A percentile compares a stretch with the other conserved stretches of the same genome.
These are phyloP conservation scores for Houttuynia cordata DNA, from an alignment of 164 flowering plant species.

Conservation along the genomic window DNA sequence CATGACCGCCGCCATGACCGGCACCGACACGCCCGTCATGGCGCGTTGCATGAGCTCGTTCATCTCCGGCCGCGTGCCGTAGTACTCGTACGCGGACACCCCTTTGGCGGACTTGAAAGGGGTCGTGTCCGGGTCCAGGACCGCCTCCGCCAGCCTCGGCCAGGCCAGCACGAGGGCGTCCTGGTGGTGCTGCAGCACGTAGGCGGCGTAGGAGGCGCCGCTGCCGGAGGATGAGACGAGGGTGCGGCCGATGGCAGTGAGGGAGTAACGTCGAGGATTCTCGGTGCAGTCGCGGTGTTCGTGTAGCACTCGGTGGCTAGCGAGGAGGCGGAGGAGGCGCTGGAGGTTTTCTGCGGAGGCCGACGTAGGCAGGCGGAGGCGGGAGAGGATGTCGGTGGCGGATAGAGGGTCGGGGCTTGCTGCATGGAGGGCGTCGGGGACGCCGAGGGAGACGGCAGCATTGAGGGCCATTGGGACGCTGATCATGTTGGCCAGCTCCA, in stretches of 20 bases:
- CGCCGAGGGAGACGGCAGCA: conserved; percentile 61
- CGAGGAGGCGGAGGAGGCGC: conserved; percentile 58
- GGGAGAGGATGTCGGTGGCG: conserved; percentile 41
- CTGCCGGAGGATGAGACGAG: conserved; percentile 38
- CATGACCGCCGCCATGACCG: conserved; percentile 58
- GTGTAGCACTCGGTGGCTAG: conserved; percentile 43
- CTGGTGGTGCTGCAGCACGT: conserved; percentile 77
- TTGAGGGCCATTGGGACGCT: conserved; percentile 72
- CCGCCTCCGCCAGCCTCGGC: conserved; percentile 52
- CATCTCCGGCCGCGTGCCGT: conserved; percentile 53
- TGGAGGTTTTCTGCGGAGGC: conserved; percentile 38
- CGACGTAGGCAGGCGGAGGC: conserved; percentile 4
- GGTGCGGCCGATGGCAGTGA: conserved; percentile 46
- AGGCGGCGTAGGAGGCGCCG: conserved; percentile 51
- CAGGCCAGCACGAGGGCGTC: conserved; percentile 51
- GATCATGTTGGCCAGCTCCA: conserved; percentile 69
- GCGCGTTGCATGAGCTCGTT: conserved; percentile 65
- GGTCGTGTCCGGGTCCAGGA: conserved; percentile 32
- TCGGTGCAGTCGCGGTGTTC: conserved; percentile 27
- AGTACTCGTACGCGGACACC: conserved; percentile 37
- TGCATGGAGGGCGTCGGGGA: conserved; percentile 56
- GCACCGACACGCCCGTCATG: conserved; percentile 70
- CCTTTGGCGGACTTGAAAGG: conserved; percentile 66
- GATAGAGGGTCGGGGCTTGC: conserved; percentile 55
- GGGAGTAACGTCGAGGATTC: conserved; percentile 28